These are phyloP conservation scores for Mortierella sp. DNA, from an alignment of 371 early-diverging fungal species.

Conservation along the genomic window DNA sequence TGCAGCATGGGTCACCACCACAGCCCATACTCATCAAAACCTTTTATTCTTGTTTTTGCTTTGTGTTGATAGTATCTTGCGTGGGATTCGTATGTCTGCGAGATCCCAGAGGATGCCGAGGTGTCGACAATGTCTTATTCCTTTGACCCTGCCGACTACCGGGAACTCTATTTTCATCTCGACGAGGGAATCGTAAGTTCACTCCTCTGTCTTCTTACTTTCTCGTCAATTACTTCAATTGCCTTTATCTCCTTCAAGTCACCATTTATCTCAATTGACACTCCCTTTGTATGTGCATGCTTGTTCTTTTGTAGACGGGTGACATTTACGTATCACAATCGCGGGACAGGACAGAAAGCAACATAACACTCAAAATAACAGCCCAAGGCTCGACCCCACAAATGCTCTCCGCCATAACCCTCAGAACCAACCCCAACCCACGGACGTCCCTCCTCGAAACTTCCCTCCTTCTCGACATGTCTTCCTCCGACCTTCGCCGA, in stretches of 20 bases:
- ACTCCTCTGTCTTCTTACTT: neutral
- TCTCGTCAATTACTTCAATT: neutral
- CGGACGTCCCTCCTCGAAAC: neutral
- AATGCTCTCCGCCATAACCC: neutral
- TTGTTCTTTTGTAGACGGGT: neutral
- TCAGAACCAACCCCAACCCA: neutral
- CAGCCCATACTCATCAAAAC: neutral
- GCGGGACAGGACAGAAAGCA: neutral
- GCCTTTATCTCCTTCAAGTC: neutral
- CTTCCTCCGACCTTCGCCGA: neutral
- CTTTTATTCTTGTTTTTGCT: neutral
- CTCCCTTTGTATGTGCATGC: too few relatives aligned
- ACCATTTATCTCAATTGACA: neutral
- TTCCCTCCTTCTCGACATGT: neutral
- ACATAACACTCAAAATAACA: neutral
- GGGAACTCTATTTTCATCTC: neutral
- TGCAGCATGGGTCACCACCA: too few relatives aligned
- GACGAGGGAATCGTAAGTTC: conserved; percentile 6
- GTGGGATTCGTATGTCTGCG: neutral
- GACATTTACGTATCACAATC: neutral
- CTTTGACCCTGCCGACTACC: neutral
- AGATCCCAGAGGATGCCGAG: neutral
- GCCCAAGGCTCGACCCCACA: neutral
- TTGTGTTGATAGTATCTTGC: neutral
- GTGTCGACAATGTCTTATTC: neutral